Base-by-base conservation (phyloP, 2,329 filamentous ascomycete genomes). In the Colletotrichum nymphaeae region DNA sequence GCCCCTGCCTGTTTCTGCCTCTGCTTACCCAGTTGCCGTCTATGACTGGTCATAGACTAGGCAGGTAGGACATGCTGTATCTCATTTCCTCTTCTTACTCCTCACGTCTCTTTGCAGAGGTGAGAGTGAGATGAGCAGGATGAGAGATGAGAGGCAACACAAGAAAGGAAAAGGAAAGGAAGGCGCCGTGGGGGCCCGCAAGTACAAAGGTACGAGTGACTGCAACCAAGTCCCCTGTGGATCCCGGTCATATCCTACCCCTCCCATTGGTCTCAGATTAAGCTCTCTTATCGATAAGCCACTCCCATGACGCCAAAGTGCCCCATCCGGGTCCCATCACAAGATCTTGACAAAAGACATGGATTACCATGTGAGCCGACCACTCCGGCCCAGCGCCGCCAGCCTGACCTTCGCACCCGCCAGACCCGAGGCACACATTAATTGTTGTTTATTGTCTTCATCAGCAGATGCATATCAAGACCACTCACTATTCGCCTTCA, bases 241-340 rank as follows among this genome's bases (percentile, higher is more conserved):
- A 24, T 30, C 37, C 56, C 22, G 53, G 52, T 37, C 26, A 22
- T 52, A 59, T 62, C 46, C 52, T 8, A 2, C 1, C 1, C 30
- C n/a, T 59, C n/a, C 55, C 26, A 72, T 64, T 69, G 70, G 70
- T 11, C 12, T 16, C 9, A 26, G 30, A 63, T n/a, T 22, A 24
- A 32, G 1, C 22, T 24, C 0, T 6, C n/a, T 60, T 72, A 72
- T 72, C 70, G 70, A 72, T 72, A 72, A 72, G 66, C 32, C 28
- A 37, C 42, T 4, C 70, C 22, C 70, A 72, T 72, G 70, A 72
- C 70, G 70, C 69, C 69, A 72, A 32, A 69, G 26, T 64, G 59
- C 70, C 53, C 70, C 70, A 56, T 64, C 55, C 69, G 59, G 66
- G 42, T 60, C 59, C 69, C 59, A 69, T 72, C 70, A 72, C 70